These are phyloP conservation scores for Ophryocystis elektroscirrha DNA, from an alignment of 169 alveolate species.

Conservation along the genomic window DNA sequence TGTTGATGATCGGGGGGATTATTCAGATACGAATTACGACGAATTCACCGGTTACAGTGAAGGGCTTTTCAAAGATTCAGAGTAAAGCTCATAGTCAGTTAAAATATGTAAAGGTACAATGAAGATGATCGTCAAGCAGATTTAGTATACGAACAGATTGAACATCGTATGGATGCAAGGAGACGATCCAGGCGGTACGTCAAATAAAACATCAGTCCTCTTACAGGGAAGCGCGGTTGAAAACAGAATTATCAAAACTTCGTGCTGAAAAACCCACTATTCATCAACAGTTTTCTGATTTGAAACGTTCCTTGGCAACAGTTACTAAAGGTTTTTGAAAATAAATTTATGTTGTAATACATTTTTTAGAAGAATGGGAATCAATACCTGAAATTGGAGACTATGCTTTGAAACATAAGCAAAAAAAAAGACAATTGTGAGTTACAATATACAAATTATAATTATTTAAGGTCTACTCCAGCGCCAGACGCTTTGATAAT, in stretches of 20 bases:
- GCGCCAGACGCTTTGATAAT: slow-evolving; percentile 9
- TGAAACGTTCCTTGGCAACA: slow-evolving; percentile 18
- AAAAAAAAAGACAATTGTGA: slow-evolving; percentile 20
- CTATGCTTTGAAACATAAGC: slow-evolving; percentile 38
- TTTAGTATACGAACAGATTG: slow-evolving; percentile 57
- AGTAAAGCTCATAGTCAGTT: neutral
- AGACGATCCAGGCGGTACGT: slow-evolving; percentile 56
- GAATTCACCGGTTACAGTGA: slow-evolving; percentile 63
- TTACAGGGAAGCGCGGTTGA: slow-evolving; percentile 52
- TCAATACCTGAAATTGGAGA: slow-evolving; percentile 80
- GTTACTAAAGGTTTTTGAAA: slow-evolving; percentile 26
- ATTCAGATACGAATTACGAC: slow-evolving; percentile 62
- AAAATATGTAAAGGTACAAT: slow-evolving; percentile 38
- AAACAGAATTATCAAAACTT: slow-evolving; percentile 48
- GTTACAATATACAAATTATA: neutral
- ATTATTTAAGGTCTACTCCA: slow-evolving; percentile 4
- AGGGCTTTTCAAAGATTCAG: slow-evolving; percentile 19
- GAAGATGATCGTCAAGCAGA: slow-evolving; percentile 79
- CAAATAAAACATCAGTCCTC: too few species aligned
- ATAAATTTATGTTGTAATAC: neutral
- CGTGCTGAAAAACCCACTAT: slow-evolving; percentile 52
- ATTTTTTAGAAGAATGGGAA: slow-evolving; percentile 75
- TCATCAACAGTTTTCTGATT: slow-evolving; percentile 25
- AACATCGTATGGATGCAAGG: slow-evolving; percentile 61
- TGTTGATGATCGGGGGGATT: slow-evolving; percentile 38